Evolutionary conservation across 805 yeast species (phyloP).

Genomic region (Barnettozyma vustinii): DNA sequence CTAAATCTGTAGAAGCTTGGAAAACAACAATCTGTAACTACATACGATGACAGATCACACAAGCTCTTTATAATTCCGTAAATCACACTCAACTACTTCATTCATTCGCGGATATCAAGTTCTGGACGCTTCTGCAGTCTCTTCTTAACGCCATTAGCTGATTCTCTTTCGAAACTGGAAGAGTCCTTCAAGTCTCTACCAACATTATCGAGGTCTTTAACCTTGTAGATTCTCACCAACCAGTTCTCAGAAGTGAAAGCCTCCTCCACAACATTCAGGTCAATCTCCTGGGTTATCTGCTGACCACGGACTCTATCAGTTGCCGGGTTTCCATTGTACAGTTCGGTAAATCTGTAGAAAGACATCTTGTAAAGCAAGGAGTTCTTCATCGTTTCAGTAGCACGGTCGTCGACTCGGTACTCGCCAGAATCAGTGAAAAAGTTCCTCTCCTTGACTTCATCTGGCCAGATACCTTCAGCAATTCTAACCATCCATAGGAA

Average conservation of each 20-base stretch:
- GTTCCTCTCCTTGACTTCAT: constrained; percentile 83
- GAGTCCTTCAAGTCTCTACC: constrained; percentile 74
- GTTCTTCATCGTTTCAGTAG: constrained; percentile 80
- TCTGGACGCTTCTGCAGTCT: constrained; percentile 46
- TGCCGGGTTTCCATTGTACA: constrained; percentile 55
- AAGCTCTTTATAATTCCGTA: background rate
- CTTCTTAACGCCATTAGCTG: constrained; percentile 31
- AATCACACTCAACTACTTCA: background rate
- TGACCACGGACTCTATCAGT: constrained; percentile 88
- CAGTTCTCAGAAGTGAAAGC: constrained; percentile 94
- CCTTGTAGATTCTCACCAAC: constrained; percentile 91
- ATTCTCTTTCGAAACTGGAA: constrained; percentile 43
- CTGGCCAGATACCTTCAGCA: constrained; percentile 99
- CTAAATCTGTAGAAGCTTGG: background rate
- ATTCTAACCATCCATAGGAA: constrained; percentile 98
- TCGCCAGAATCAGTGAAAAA: constrained; percentile 85
- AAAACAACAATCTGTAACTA: background rate
- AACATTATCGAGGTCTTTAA: constrained; percentile 79
- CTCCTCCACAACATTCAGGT: constrained; percentile 80
- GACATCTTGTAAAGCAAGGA: constrained; percentile 94
- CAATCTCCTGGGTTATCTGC: constrained; percentile 51
- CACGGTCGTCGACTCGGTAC: constrained; percentile 77
- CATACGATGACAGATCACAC: background rate
- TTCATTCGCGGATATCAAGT: constrained; percentile 36
- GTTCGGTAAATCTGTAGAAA: constrained; percentile 76